These are phyloP conservation scores for Anacardium occidentale DNA, from an alignment of 345 rosid species.

Conservation along the genomic window DNA sequence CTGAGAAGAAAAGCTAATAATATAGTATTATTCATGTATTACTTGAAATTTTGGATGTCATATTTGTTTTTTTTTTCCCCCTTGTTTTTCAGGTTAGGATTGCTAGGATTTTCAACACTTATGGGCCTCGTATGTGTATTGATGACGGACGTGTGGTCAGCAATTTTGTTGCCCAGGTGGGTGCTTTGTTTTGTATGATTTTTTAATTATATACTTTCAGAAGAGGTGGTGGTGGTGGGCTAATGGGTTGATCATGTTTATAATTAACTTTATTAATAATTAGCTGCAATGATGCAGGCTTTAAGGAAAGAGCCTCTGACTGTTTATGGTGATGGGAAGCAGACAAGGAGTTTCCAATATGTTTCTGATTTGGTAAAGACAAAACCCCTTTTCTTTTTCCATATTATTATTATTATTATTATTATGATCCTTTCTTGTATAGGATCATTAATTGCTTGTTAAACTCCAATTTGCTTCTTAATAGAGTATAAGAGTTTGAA, in stretches of 20 bases:
- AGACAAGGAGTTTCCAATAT: conserved; percentile 97
- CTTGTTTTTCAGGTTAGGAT: conserved; percentile 75
- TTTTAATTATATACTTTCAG: not conserved
- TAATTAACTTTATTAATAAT: not conserved
- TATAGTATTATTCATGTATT: not conserved
- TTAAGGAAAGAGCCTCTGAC: conserved; percentile 95
- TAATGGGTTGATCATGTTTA: not conserved
- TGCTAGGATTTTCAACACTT: conserved; percentile 93
- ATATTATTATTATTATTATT: not conserved
- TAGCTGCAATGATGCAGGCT: conserved; percentile 55
- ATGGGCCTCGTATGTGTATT: conserved; percentile 98
- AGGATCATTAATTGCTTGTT: not conserved
- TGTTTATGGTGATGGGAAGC: conserved; percentile 98
- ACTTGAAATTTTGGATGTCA: not conserved
- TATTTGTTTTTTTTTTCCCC: too few species aligned
- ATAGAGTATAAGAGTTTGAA: not conserved
- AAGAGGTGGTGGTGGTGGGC: not conserved
- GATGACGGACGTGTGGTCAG: conserved; percentile 99
- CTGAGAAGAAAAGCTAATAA: too few species aligned
- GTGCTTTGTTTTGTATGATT: not conserved
- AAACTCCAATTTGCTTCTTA: not conserved
- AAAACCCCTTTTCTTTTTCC: not conserved
- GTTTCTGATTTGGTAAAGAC: conserved; percentile 91
- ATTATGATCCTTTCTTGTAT: not conserved
- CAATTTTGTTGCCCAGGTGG: conserved; percentile 96